These are phyloP conservation scores for Trametes cingulata DNA, from an alignment of 768 basidiomycete species.

Conservation along the genomic window DNA sequence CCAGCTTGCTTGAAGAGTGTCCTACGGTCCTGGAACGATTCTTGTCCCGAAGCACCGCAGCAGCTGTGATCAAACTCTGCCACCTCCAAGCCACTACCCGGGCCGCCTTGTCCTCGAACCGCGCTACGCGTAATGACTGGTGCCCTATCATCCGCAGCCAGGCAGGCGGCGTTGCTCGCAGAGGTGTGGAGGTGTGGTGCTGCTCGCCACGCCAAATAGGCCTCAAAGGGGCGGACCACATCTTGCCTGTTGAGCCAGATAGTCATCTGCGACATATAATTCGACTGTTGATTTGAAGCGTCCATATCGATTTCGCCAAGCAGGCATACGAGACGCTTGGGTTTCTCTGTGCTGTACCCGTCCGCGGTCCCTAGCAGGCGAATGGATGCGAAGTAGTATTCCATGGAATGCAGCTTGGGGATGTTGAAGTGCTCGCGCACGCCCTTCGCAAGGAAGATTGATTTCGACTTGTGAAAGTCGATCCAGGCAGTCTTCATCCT, in stretches of 20 bases:
- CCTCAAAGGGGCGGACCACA: too few species aligned
- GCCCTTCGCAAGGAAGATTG: constrained; percentile 37
- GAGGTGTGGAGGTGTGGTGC: too few species aligned
- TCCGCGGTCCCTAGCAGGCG: neutral
- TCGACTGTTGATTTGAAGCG: neutral
- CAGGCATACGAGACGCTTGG: constrained; percentile 44
- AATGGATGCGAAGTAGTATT: constrained; percentile 18
- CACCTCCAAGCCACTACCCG: too few species aligned
- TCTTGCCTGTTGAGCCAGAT: neutral
- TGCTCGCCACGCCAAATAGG: too few species aligned
- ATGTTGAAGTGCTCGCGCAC: constrained; percentile 40
- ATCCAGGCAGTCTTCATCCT: constrained; percentile 30
- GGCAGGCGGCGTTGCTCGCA: too few species aligned
- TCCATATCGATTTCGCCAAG: constrained; percentile 36
- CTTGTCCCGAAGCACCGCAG: too few species aligned
- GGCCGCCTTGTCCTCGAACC: too few species aligned
- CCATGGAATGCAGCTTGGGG: constrained; percentile 27
- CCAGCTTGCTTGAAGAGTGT: too few species aligned
- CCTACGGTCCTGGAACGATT: too few species aligned
- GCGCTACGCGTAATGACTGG: too few species aligned
- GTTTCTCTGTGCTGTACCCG: constrained; percentile 21
- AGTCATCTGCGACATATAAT: constrained; percentile 1
- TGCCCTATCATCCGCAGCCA: too few species aligned
- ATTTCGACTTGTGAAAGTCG: constrained; percentile 40
- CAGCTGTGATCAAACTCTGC: too few species aligned